Conservation (phyloP, 805 yeast species). For the Saccharomyces paradoxus region DNA sequence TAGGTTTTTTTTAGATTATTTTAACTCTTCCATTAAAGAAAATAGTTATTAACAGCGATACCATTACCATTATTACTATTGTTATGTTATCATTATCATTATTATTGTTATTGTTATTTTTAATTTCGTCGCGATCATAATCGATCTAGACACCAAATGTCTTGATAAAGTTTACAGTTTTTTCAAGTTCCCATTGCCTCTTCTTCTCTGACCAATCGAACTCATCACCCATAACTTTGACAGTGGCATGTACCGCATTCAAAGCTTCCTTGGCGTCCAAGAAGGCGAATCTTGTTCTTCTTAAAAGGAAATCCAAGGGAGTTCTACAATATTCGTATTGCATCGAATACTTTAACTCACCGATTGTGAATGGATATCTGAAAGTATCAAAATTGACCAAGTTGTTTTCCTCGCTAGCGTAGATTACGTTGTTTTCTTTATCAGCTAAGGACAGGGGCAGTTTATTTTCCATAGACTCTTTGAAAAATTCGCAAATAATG, state of each 20-base stretch:
- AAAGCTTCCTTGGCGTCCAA: constrained; percentile 80
- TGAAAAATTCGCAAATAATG: constrained; percentile 52
- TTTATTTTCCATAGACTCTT: constrained; percentile 45
- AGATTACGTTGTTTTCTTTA: constrained; percentile 19
- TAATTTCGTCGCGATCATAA: no score
- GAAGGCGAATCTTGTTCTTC: constrained; percentile 90
- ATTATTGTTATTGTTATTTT: neutral
- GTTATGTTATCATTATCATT: neutral
- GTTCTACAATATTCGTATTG: constrained; percentile 79
- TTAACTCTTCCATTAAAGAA: no score
- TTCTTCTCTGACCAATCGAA: constrained; percentile 64
- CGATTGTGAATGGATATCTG: constrained; percentile 82
- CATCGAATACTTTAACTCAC: constrained; percentile 77
- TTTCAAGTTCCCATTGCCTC: constrained; percentile 39
- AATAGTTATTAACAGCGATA: no score
- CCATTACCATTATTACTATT: neutral
- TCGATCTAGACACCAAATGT: constrained; percentile 43
- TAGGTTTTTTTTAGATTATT: neutral
- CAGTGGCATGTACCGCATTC: constrained; percentile 74
- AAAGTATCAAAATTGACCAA: constrained; percentile 32
- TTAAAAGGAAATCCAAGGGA: constrained; percentile 81
- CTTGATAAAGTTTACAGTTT: constrained; percentile 51
- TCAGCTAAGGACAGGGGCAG: constrained; percentile 58
- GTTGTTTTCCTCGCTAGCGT: neutral
- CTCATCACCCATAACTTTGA: constrained; percentile 74